Evolutionary conservation across 116 monocot species (phyloP).

Genomic region (Papilionanthe hybrid): DNA sequence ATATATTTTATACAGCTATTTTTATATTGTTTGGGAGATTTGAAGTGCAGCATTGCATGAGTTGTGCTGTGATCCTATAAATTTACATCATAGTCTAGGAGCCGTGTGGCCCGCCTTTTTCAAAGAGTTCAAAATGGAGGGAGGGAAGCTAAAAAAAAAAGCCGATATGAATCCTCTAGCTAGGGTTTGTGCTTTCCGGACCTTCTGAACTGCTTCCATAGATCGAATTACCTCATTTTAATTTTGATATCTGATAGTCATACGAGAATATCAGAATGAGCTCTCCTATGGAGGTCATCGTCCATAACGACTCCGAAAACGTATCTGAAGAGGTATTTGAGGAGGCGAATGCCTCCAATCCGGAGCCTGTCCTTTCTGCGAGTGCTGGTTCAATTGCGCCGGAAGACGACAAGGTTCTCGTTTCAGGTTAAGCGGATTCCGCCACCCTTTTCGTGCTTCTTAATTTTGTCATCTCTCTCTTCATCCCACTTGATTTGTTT

Average conservation of each 20-base stretch:
- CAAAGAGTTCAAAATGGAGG: neutral
- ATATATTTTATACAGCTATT: too few species aligned
- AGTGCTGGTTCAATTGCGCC: slow-evolving; percentile 1
- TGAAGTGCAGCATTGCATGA: too few species aligned
- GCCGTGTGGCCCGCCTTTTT: neutral
- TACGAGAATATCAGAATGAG: slow-evolving; percentile 17
- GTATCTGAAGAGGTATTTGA: neutral
- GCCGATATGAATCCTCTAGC: neutral
- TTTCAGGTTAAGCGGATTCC: slow-evolving; percentile 26
- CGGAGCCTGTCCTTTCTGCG: neutral
- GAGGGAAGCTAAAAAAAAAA: neutral
- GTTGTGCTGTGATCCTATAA: too few species aligned
- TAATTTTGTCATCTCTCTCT: neutral
- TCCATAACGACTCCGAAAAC: slow-evolving; percentile 4
- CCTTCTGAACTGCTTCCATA: neutral
- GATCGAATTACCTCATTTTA: neutral
- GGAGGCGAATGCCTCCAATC: neutral
- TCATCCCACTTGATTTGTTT: neutral
- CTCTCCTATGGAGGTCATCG: slow-evolving; percentile 54
- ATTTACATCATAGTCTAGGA: too few species aligned
- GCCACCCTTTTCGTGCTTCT: neutral
- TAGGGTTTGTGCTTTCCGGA: neutral
- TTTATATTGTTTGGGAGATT: too few species aligned
- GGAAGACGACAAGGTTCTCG: slow-evolving; percentile 42
- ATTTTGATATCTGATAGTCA: neutral